A percentile compares a stretch with the other conserved stretches of the same genome.
Conservation (phyloP, 164 flowering plant species). For the Brasenia schreberi region DNA sequence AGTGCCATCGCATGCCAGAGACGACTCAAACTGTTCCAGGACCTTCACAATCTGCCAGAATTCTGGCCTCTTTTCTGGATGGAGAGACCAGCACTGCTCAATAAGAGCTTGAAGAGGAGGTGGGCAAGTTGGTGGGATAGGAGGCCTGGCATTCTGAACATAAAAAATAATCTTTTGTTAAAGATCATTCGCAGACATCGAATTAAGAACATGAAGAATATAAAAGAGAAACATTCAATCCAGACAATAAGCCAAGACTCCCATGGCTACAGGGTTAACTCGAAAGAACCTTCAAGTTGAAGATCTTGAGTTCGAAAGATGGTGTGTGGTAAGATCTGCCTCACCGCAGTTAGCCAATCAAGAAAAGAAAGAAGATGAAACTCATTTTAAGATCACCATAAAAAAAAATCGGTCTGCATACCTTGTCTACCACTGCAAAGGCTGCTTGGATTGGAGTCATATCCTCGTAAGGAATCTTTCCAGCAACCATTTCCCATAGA, state of each 20-base stretch:
- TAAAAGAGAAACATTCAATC: background rate
- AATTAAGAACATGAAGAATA: background rate
- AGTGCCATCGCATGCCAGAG: constrained; percentile 50
- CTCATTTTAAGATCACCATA: background rate
- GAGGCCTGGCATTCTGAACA: constrained; percentile 64
- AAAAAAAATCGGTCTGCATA: constrained; percentile 6
- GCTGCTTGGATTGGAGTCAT: constrained; percentile 92
- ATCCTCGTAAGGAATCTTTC: constrained; percentile 69
- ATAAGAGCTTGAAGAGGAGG: constrained; percentile 51
- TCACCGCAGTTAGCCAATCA: background rate
- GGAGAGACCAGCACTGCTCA: constrained; percentile 63
- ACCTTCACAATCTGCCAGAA: constrained; percentile 68
- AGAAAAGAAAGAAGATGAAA: background rate
- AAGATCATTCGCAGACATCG: background rate
- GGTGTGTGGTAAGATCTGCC: too few species aligned
- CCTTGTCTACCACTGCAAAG: constrained; percentile 85
- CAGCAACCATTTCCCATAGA: constrained; percentile 85
- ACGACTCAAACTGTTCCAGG: constrained; percentile 58
- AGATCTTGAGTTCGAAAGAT: too few species aligned
- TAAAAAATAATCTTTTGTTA: too few species aligned
- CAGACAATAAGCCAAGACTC: too few species aligned
- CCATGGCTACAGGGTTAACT: too few species aligned
- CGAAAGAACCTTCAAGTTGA: too few species aligned
- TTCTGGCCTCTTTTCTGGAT: constrained; percentile 60
- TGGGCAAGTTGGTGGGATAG: constrained; percentile 53